Percentiles rank a stretch among this genome's conserved stretches.
phyloP scores from a whole-genome alignment of 192 early-diverging fungal genomes.

The Cladochytrium replicatum region DNA sequence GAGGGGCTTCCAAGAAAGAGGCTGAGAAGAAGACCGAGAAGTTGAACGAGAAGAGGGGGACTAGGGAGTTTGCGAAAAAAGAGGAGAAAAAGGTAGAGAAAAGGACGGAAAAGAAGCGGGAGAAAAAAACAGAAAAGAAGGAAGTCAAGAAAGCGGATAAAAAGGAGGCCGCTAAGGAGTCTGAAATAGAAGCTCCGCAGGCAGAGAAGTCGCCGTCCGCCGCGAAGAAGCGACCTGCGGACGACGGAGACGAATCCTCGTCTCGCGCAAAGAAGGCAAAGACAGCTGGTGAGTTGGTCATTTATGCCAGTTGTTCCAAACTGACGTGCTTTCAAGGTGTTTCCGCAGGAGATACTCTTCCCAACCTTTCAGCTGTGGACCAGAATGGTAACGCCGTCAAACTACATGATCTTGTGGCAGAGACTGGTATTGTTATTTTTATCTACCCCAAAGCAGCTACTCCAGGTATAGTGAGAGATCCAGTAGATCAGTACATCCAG shows the following conservation, averaged over 20 bases:
- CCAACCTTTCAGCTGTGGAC: background rate
- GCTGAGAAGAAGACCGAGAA: conserved; percentile 1
- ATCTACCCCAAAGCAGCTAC: conserved; percentile 28
- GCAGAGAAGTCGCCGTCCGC: background rate
- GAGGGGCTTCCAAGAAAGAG: background rate
- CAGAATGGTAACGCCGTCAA: background rate
- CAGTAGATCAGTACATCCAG: no score
- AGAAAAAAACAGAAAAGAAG: no score
- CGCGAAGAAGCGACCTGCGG: background rate
- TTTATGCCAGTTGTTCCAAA: no score
- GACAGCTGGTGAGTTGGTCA: no score
- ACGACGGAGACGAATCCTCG: no score
- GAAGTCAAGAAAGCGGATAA: background rate
- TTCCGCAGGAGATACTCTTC: no score
- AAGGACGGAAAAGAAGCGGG: background rate
- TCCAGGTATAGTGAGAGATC: no score
- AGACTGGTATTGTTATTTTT: conserved; percentile 22
- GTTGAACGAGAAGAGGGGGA: no score
- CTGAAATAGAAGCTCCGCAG: background rate
- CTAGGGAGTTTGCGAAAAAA: background rate
- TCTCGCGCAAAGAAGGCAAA: no score
- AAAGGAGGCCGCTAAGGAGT: conserved; percentile 9
- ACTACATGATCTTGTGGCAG: background rate
- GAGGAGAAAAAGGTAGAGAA: background rate
- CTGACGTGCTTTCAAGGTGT: no score